Conservation (phyloP, 805 yeast genomes). For the Grigorovia humatica region DNA sequence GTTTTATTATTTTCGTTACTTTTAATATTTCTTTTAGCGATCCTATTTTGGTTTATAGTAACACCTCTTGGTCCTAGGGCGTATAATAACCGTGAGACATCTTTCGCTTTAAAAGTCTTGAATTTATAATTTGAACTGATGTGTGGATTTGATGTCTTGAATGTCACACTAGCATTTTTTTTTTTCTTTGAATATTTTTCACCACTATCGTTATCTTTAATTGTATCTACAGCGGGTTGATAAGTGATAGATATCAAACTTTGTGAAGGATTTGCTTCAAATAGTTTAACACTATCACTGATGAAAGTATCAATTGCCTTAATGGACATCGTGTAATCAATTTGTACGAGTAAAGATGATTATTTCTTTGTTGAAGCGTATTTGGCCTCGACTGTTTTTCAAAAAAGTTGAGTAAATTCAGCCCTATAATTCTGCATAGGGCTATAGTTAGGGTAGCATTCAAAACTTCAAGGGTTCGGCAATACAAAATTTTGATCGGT, state of each 20-base stretch:
- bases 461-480: too few relatives aligned
- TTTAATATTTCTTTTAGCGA: conserved; percentile 9
- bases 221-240: conserved; percentile 23
- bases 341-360: not conserved
- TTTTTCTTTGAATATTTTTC: conserved; percentile 6
- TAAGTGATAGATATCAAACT: conserved; percentile 27
- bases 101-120: conserved; percentile 54
- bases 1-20: conserved; percentile 4
- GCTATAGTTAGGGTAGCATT: too few relatives aligned
- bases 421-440: too few relatives aligned
- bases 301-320: conserved; percentile 34
- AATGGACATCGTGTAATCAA: conserved; percentile 10
- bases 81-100: conserved; percentile 60
- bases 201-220: not conserved
- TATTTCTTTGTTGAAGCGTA: too few relatives aligned
- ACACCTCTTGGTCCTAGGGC: conserved; percentile 67
- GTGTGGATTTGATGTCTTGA: conserved; percentile 57
- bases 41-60: conserved; percentile 17
- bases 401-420: too few relatives aligned
- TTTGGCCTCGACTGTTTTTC: too few relatives aligned
- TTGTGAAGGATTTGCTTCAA: conserved; percentile 35
- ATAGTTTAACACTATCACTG: conserved; percentile 31
- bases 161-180: conserved; percentile 17
- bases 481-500: too few relatives aligned
- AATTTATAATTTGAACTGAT: conserved; percentile 52